These are phyloP conservation scores for Lactuca sativa DNA, from an alignment of 129 eudicot species.

Conservation along the genomic window DNA sequence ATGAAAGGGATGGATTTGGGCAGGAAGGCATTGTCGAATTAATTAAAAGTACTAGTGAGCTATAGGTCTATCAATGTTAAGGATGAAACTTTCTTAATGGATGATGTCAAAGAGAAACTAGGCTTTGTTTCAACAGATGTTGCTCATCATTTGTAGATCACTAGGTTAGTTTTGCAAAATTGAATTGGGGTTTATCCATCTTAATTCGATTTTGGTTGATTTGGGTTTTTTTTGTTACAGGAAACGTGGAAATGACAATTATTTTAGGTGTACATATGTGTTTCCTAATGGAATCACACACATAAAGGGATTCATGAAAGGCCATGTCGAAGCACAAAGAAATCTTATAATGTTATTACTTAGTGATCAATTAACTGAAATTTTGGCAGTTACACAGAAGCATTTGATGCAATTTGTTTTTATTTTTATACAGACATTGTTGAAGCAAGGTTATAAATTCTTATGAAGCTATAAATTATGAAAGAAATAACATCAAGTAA, in stretches of 20 bases:
- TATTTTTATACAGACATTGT: too few relatives aligned
- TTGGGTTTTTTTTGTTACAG: constrained; percentile 48
- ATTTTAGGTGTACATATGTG: constrained; percentile 83
- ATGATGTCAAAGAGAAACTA: too few relatives aligned
- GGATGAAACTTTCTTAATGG: too few relatives aligned
- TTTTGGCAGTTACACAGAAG: too few relatives aligned
- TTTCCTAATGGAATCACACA: constrained; percentile 92
- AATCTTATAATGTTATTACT: too few relatives aligned
- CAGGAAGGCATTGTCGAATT: constrained; percentile 91
- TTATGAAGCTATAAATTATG: too few relatives aligned
- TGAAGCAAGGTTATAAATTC: too few relatives aligned
- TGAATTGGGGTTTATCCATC: background rate
- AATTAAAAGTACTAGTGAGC: constrained; percentile 80
- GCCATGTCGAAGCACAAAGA: constrained; percentile 61
- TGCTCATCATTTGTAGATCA: constrained; percentile 66
- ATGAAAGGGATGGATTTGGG: constrained; percentile 95
- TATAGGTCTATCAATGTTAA: constrained; percentile 71
- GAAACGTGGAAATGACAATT: constrained; percentile 72
- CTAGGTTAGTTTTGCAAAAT: constrained; percentile 46
- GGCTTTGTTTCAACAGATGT: too few relatives aligned
- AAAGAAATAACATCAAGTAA: too few relatives aligned
- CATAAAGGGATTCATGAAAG: constrained; percentile 82
- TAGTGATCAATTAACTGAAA: too few relatives aligned
- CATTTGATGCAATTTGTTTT: too few relatives aligned
- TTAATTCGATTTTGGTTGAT: background rate